These are phyloP conservation scores for Cudoniella acicularis DNA, from an alignment of 495 filamentous ascomycete species.

Conservation along the genomic window DNA sequence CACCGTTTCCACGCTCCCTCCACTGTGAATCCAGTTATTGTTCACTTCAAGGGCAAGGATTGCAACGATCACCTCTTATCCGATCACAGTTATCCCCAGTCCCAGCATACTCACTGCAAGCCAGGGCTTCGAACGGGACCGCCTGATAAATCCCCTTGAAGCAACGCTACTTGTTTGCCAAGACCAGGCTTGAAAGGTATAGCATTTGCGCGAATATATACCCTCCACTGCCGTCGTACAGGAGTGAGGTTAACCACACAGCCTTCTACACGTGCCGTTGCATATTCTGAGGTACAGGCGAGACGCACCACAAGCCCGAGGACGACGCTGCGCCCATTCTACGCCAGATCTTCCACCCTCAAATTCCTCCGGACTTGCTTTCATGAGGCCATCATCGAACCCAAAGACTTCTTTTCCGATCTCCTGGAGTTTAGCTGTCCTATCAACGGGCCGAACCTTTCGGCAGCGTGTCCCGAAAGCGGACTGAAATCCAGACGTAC, in stretches of 20 bases:
- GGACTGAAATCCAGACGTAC: slow-evolving; percentile 17
- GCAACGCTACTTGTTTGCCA: neutral
- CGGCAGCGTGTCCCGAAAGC: slow-evolving; percentile 19
- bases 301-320: neutral
- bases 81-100: slow-evolving; percentile 9
- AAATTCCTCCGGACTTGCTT: neutral
- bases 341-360: neutral
- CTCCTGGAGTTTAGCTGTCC: neutral
- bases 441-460: slow-evolving; percentile 23
- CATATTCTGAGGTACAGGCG: slow-evolving; percentile 20
- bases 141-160: slow-evolving; percentile 14
- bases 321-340: neutral
- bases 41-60: slow-evolving; percentile 19
- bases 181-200: neutral
- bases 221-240: neutral
- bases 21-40: neutral
- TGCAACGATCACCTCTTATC: slow-evolving; percentile 25
- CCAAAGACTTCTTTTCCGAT: slow-evolving; percentile 1
- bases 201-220: slow-evolving; percentile 4
- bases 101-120: neutral
- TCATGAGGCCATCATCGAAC: slow-evolving; percentile 1
- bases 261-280: slow-evolving; percentile 13
- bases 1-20: slow-evolving; percentile 4
- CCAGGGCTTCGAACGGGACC: slow-evolving; percentile 10
- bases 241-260: neutral